phyloP scores from a whole-genome alignment of 2,329 filamentous ascomycete genomes.

The Exophiala sp. region DNA sequence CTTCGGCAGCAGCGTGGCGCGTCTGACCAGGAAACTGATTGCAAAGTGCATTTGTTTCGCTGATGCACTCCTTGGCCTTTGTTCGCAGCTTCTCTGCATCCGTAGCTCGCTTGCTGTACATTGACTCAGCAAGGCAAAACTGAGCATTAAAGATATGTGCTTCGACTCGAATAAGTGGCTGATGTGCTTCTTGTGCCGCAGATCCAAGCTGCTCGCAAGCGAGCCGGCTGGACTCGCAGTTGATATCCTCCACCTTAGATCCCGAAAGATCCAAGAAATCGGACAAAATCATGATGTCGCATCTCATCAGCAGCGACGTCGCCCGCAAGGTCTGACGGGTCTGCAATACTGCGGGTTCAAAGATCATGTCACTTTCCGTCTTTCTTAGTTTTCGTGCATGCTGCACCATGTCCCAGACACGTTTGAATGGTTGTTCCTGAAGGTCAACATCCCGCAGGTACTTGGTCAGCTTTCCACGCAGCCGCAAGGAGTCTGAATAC shows the following conservation, averaged over 20 bases:
- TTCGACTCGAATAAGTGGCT: slow-evolving; percentile 48
- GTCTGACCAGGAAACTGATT: slow-evolving; percentile 1
- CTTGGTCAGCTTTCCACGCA: slow-evolving; percentile 31
- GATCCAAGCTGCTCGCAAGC: slow-evolving; percentile 44
- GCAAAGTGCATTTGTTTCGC: background rate
- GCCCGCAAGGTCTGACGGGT: slow-evolving; percentile 43
- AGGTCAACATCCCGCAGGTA: slow-evolving; percentile 35
- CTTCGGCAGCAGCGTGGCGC: slow-evolving; percentile 40
- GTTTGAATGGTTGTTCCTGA: slow-evolving; percentile 40
- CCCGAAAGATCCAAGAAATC: slow-evolving; percentile 37
- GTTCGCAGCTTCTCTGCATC: background rate
- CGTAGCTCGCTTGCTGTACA: background rate
- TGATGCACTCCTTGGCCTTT: background rate
- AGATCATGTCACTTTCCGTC: slow-evolving; percentile 27
- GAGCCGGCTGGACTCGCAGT: slow-evolving; percentile 36
- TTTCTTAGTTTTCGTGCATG: slow-evolving; percentile 31
- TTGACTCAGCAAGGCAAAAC: slow-evolving; percentile 44
- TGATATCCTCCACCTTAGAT: slow-evolving; percentile 19
- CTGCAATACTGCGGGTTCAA: slow-evolving; percentile 35
- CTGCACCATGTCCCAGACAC: slow-evolving; percentile 36
- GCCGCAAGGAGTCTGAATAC: slow-evolving; percentile 18
- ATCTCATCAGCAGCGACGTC: slow-evolving; percentile 45
- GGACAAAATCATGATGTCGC: slow-evolving; percentile 47
- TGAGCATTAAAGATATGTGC: slow-evolving; percentile 51
- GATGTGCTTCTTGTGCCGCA: slow-evolving; percentile 35